Base-by-base conservation (phyloP, 75 land plant species). In the Sequoia sempervirens region DNA sequence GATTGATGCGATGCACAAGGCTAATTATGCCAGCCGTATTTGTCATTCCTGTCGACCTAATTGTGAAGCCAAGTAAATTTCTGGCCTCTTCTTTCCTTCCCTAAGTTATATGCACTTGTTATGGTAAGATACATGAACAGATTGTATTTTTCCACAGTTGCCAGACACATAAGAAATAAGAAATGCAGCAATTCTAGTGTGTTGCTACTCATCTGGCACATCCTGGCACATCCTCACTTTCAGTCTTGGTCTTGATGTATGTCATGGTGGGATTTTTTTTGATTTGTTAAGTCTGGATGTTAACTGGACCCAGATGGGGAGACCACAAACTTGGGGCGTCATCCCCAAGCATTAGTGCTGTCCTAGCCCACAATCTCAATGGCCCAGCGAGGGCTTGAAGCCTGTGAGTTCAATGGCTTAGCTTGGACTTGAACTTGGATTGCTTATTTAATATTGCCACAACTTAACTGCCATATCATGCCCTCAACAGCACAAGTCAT, bases 1-100 rank as follows among this genome's bases (percentile, higher is more conserved):
- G 36, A 94, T 98, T 83, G 99, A 98, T 95, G 99, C 99, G 14
- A 98, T 98, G 99, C 99, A 98, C 87, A 98, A 98, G 70, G 99
- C 99, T 81, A 98, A 98, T 81, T 98, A 93, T 91, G 99, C 99
- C 40, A 98, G 99, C 64, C 91, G 99, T 70, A 95, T 98, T 56
- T 98, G 99, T 87, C 99, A 98, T 78, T 96, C 99, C 8, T 98
- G 99, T 83, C 89, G 91, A 81, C 99, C 99, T 82, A 98, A 98
- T 89, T 98, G 99, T 90, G 99, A 98, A 90, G 99, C 99, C 82
- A 98, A 97, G 99, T 98, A 89, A 85, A 92, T 54, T 5, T 40
- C 61, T 40, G 32, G 5, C 80, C 15, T 3, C 47, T 17, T 78
- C 30, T 45, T 47, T 52, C 23, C 45, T 75, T 74, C 1, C 66